phyloP scores from a whole-genome alignment of 2,329 filamentous ascomycete species.

The Raffaelea arxii region DNA sequence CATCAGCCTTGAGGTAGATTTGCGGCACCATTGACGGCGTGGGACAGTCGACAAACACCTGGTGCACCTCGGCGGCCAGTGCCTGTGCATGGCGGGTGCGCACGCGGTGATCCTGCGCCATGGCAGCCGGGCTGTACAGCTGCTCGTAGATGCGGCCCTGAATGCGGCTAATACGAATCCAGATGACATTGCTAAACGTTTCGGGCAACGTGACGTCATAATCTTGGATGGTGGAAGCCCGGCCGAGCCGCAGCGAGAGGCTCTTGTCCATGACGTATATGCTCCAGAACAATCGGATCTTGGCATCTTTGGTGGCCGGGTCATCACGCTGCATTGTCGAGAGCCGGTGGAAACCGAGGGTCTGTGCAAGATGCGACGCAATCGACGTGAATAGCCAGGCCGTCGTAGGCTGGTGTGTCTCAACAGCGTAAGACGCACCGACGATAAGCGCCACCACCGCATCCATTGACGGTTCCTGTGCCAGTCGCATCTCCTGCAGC shows the following conservation, averaged over 20 bases:
- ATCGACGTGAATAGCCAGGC: slow-evolving; percentile 52
- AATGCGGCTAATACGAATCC: slow-evolving; percentile 45
- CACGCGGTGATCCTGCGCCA: slow-evolving; percentile 28
- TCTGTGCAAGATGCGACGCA: slow-evolving; percentile 50
- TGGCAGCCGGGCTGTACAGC: slow-evolving; percentile 41
- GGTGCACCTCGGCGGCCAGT: slow-evolving; percentile 18
- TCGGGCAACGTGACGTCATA: slow-evolving; percentile 40
- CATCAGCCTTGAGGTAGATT: slow-evolving; percentile 32
- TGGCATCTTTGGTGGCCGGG: neutral
- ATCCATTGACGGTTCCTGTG: slow-evolving; percentile 42
- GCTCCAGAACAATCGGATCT: slow-evolving; percentile 16
- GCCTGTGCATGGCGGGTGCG: slow-evolving; percentile 28
- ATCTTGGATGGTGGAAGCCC: slow-evolving; percentile 46
- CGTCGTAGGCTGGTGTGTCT: slow-evolving; percentile 51
- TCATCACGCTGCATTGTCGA: neutral
- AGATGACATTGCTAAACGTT: slow-evolving; percentile 28
- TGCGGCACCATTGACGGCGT: slow-evolving; percentile 22
- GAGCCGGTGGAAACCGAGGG: slow-evolving; percentile 48
- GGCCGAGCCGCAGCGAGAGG: slow-evolving; percentile 48
- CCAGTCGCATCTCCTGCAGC: slow-evolving; percentile 34
- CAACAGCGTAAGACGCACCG: slow-evolving; percentile 51
- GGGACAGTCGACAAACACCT: neutral
- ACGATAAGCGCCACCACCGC: slow-evolving; percentile 50
- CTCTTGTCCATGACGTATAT: slow-evolving; percentile 39
- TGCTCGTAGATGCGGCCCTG: slow-evolving; percentile 49